Percentiles rank a stretch among this genome's conserved stretches.
phyloP scores from a whole-genome alignment of 768 basidiomycete species.

The Tricholoma saponaceum region DNA sequence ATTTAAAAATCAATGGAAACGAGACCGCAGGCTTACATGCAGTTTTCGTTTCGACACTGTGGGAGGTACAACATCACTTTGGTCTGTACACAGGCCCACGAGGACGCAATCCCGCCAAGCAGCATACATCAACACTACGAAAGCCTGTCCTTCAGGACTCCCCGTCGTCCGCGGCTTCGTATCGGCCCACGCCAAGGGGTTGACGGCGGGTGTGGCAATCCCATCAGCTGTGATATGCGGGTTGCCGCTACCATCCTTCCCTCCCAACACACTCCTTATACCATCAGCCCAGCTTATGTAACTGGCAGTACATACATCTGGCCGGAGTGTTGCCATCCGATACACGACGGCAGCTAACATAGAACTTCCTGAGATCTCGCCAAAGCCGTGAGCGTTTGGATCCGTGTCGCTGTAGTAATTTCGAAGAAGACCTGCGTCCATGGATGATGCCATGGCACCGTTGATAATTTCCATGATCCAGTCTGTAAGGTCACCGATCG shows the following conservation, averaged over 20 bases:
- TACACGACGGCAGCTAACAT: constrained; percentile 37
- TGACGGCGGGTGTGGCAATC: constrained; percentile 31
- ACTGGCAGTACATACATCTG: constrained; percentile 20
- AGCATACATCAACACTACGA: constrained; percentile 35
- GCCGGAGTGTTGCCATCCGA: constrained; percentile 35
- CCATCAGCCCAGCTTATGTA: constrained; percentile 37
- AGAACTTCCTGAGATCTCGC: constrained; percentile 40
- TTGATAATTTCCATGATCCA: constrained; percentile 46
- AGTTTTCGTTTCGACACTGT: not conserved
- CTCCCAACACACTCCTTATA: constrained; percentile 17
- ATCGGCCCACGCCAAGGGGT: constrained; percentile 32
- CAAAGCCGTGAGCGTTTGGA: constrained; percentile 30
- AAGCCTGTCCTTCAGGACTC: constrained; percentile 35
- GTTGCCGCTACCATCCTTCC: constrained; percentile 19
- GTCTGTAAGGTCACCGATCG: constrained; percentile 25
- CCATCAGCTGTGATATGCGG: constrained; percentile 29
- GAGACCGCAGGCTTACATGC: not conserved
- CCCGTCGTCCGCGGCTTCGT: constrained; percentile 27
- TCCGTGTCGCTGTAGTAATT: constrained; percentile 35
- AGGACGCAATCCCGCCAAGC: constrained; percentile 38
- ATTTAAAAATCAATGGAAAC: not conserved
- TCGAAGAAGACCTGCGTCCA: constrained; percentile 32
- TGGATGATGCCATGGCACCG: constrained; percentile 29
- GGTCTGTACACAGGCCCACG: constrained; percentile 3
- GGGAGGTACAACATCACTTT: not conserved